A percentile compares a stretch with the other conserved stretches of the same genome.
Conservation (phyloP, 1,284 basidiomycete genomes). For the Trichosporon faecale region DNA sequence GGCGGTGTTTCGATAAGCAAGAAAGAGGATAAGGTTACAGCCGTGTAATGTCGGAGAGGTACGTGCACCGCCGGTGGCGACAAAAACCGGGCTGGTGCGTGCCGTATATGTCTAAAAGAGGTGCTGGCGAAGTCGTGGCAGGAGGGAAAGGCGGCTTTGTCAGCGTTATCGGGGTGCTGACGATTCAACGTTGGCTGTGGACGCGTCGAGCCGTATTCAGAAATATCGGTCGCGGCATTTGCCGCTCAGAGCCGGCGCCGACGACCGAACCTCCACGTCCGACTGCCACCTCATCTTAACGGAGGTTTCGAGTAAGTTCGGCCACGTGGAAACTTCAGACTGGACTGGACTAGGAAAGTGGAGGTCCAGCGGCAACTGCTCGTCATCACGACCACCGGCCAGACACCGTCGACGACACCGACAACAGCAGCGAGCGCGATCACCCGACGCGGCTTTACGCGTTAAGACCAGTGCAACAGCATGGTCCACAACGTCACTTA, state of each 20-base stretch:
- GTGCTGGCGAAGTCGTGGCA: not conserved
- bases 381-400: not conserved
- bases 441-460: conserved; percentile 3
- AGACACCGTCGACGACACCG: not conserved
- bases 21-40: not conserved
- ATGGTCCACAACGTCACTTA: conserved; percentile 32
- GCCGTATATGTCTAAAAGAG: not conserved
- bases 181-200: not conserved
- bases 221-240: not conserved
- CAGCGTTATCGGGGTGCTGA: not conserved
- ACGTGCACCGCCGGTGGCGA: not conserved
- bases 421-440: not conserved
- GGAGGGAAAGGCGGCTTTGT: not conserved
- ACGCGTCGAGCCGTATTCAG: not conserved
- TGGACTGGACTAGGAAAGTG: not conserved
- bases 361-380: not conserved
- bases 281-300: not conserved
- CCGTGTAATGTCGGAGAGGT: not conserved
- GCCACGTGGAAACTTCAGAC: not conserved
- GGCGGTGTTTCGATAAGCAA: not conserved
- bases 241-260: not conserved
- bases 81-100: not conserved
- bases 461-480: not conserved
- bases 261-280: not conserved
- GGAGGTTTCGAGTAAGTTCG: conserved; percentile 6